Evolutionary conservation across 768 basidiomycete species (phyloP), one percentile per base, ranked within the genome.

Genomic region (Pleurotus djamor): DNA sequence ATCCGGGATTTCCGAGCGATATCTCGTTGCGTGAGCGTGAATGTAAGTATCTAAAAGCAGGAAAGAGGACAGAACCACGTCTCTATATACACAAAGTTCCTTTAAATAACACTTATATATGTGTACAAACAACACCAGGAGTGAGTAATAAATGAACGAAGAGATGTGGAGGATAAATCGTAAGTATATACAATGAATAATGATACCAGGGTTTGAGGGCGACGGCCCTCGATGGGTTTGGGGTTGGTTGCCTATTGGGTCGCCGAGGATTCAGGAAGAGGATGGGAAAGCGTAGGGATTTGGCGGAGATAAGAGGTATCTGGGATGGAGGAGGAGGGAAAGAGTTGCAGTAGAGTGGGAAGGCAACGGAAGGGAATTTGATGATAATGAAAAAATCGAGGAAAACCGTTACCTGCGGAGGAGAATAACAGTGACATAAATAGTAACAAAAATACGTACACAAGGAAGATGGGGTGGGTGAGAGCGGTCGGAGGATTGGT

Each of bases 141-240:
- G 35, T 41, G 35, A 33, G 38, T 35, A 33, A 54, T 33, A 35
- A 54, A 38, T 43, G 54, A 56, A 56, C 54, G 54, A 56, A 56
- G 54, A 28, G 17, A 41, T 21, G n/a, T n/a, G 28, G 36, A 41
- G 54, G 54, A 56, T 41, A 32, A 56, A 56, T 28, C 21, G 21
- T 28, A 32, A n/a, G 54, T 56, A 56, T 56, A 56, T 56, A 56
- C 54, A 56, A 17, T 44, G 54, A 56, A 56, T 56, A 56, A 43
- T 44, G 54, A 56, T 56, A 56, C 10, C 45, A 17, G 45, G 54
- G 41, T 35, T 34, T 14, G 54, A 32, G 28, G 54, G 38, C 38
- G 54, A 56, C 21, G 21, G 21, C 21, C 21, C 21, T 28, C 21
- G 21, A 28, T 28, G 21, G 21, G 21, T 28, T 28, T 28, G 21